Base-by-base conservation (phyloP, 176 grass and related monocot species). In the Ampelocalamus luodianensis region DNA sequence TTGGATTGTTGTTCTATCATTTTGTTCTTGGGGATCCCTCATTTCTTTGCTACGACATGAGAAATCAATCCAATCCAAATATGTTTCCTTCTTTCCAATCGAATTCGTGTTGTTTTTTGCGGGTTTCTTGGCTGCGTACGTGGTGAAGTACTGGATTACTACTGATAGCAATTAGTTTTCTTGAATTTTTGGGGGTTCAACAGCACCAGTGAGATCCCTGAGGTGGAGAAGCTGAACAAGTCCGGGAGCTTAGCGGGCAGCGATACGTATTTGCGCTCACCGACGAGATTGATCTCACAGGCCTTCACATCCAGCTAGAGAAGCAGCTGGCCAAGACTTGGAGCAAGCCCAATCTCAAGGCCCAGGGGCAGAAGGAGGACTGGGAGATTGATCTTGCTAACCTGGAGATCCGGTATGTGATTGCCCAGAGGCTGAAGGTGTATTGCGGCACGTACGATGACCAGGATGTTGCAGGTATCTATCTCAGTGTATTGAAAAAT, bases 381-480 rank as follows among this genome's bases (percentile, higher is more conserved):
- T 98, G 93, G 96, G 91, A 98, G 82, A 94, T 98, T 39, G 90
- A 96, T 75, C 81, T 87, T 4, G 85, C 88, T 0, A 96, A 98
- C 88, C 86, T 98, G 8, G 91, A 96, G 76, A 91, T 98, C 63
- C 88, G 91, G 4, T 76, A 94, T 17, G 80, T 89, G 1, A 74
- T 98, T 8, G 86, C 91, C 1, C 96, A 95, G 40, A 91, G 93
- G 23, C 92, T n/a, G 0, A 95, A 92, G 0, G 91, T 98, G 1
- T 98, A 98, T 60, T 83, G 93, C 0, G 93, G 90, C 65, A 94
- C 85, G 4, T 98, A 98, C 36, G 91, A 94, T 12, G 90, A 86
- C 36, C 93, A 88, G 56, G 93, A 98, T 44, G 91, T 94, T 42
- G 96, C 93, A 89, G 93, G 96, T 95, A 93, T 29, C 48, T 49